Evolutionary conservation across 805 yeast genomes (phyloP).

Genomic region (Lachancea nothofagi): DNA sequence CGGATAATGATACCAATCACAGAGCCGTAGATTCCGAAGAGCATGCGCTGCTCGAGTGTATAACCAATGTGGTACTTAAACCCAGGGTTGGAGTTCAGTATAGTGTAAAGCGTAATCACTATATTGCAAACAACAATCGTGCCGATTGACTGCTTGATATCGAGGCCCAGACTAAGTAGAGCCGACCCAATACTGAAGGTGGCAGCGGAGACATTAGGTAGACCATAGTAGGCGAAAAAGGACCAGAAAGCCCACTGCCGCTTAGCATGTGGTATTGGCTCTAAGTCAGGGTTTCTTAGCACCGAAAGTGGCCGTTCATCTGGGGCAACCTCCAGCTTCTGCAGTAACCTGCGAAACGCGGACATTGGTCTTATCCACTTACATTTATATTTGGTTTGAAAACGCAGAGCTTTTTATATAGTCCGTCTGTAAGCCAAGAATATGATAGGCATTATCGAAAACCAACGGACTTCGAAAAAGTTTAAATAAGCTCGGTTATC

Average conservation of each 20-base stretch:
- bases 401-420: no score
- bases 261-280: slow-evolving; percentile 36
- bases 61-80: slow-evolving; percentile 35
- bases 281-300: slow-evolving; percentile 35
- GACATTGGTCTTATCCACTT: no score
- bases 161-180: slow-evolving; percentile 26
- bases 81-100: slow-evolving; percentile 25
- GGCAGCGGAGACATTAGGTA: slow-evolving; percentile 34
- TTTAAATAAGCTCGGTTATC: no score
- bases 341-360: slow-evolving; percentile 5
- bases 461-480: no score
- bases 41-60: slow-evolving; percentile 36
- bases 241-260: slow-evolving; percentile 36
- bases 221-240: slow-evolving; percentile 34
- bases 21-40: slow-evolving; percentile 36
- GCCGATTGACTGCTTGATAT: slow-evolving; percentile 29
- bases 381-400: no score
- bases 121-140: slow-evolving; percentile 21
- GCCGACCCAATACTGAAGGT: slow-evolving; percentile 35
- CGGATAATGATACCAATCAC: slow-evolving; percentile 35
- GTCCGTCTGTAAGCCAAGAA: no score
- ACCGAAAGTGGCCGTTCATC: slow-evolving; percentile 27
- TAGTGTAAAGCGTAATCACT: slow-evolving; percentile 19
- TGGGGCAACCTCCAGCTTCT: slow-evolving; percentile 23
- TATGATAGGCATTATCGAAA: no score